Evolutionary conservation across 73 alveolate species (phyloP).

Genomic region (Paramecium octaurelia): DNA sequence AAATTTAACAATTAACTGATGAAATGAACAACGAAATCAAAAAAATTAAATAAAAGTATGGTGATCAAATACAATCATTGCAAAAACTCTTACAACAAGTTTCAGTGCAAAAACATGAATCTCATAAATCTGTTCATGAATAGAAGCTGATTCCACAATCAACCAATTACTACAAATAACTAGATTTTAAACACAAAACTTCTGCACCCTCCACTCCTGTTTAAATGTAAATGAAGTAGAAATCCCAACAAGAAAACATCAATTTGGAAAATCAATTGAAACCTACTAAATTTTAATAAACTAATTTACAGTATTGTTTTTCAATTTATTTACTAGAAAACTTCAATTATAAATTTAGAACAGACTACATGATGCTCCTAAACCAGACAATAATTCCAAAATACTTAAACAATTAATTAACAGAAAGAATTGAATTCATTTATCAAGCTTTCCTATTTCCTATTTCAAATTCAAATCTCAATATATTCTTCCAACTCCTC

Average conservation of each 20-base stretch:
- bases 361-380: constrained; percentile 26
- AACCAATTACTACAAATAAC: not conserved
- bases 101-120: not conserved
- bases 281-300: not conserved
- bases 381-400: constrained; percentile 9
- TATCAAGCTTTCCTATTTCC: not conserved
- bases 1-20: not conserved
- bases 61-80: not conserved
- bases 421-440: constrained; percentile 40
- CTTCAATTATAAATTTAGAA: not conserved
- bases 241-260: not conserved
- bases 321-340: not conserved
- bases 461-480: not conserved
- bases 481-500: not conserved
- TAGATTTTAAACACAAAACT: not conserved
- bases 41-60: not conserved
- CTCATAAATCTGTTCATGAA: constrained; percentile 24
- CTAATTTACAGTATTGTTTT: constrained; percentile 14
- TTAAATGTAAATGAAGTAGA: not conserved
- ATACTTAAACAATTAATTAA: constrained; percentile 20
- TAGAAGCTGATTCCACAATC: not conserved
- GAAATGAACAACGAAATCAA: constrained; percentile 30
- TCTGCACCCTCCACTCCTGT: constrained; percentile 51
- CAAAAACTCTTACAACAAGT: not conserved
- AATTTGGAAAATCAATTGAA: constrained; percentile 42